Percentiles rank a stretch among this genome's conserved stretches.
Conservation (phyloP, 176 grass and related monocot genomes). For the Triticum monococcum region DNA sequence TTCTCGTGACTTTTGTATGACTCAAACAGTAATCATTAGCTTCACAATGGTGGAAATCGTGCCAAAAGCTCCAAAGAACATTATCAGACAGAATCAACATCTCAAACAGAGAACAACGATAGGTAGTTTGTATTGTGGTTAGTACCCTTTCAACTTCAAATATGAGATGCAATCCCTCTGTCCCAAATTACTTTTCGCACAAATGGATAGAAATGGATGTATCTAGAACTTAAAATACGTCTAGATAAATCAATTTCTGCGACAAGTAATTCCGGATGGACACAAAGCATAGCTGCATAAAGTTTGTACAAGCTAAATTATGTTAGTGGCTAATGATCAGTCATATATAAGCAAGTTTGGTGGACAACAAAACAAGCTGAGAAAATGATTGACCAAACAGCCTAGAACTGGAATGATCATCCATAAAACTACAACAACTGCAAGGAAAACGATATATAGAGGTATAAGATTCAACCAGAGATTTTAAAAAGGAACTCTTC, state of each 20-base stretch:
- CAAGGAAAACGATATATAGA: background rate
- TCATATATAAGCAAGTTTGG: background rate
- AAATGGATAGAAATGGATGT: too few species aligned
- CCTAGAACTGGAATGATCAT: background rate
- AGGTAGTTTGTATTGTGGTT: background rate
- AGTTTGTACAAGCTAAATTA: background rate
- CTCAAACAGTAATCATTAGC: background rate
- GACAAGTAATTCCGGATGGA: background rate
- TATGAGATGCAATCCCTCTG: background rate
- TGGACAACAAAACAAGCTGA: background rate
- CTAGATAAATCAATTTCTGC: too few species aligned
- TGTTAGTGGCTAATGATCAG: too few species aligned
- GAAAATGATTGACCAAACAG: background rate
- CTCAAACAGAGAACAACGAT: background rate
- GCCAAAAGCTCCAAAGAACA: background rate
- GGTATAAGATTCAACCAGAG: background rate
- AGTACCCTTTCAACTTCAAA: background rate
- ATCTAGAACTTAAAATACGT: too few species aligned
- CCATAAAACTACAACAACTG: background rate
- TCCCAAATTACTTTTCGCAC: too few species aligned
- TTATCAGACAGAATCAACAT: background rate
- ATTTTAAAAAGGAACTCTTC: background rate
- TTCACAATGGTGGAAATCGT: background rate
- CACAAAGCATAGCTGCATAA: background rate
- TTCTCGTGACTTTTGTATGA: background rate